Evolutionary conservation across 2,329 filamentous ascomycete species (phyloP).

Genomic region (Talaromyces amestolkiae): DNA sequence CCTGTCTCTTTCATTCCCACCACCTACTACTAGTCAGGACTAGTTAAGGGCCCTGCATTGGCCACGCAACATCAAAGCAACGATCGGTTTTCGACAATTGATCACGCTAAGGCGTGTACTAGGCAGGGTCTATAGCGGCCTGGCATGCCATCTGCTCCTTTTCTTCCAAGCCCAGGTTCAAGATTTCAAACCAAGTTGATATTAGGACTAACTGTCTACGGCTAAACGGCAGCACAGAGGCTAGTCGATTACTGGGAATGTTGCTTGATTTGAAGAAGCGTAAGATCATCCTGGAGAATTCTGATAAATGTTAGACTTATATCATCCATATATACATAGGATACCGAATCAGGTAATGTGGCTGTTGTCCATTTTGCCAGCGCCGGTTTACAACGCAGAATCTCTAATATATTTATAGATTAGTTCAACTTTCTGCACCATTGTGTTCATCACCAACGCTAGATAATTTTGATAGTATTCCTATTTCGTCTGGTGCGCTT

Average conservation of each 20-base stretch:
- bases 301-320: background rate
- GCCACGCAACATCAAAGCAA: constrained; percentile 9
- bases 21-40: background rate
- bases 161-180: background rate
- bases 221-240: constrained; percentile 1
- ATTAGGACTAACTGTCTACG: constrained; percentile 1
- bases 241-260: background rate
- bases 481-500: constrained; percentile 4
- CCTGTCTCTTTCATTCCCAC: background rate
- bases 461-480: background rate
- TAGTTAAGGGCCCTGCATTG: constrained; percentile 9
- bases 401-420: background rate
- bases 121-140: background rate
- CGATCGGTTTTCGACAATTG: background rate
- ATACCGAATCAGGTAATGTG: constrained; percentile 1
- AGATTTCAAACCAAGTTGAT: background rate
- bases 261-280: background rate
- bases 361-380: background rate
- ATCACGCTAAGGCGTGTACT: constrained; percentile 3
- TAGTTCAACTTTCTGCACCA: background rate
- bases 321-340: background rate
- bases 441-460: background rate
- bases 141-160: background rate
- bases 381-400: background rate
- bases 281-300: background rate